Evolutionary conservation across 164 flowering plant genomes (phyloP), one percentile per base, ranked within the genome.

Genomic region (Magnolia officinalis): DNA sequence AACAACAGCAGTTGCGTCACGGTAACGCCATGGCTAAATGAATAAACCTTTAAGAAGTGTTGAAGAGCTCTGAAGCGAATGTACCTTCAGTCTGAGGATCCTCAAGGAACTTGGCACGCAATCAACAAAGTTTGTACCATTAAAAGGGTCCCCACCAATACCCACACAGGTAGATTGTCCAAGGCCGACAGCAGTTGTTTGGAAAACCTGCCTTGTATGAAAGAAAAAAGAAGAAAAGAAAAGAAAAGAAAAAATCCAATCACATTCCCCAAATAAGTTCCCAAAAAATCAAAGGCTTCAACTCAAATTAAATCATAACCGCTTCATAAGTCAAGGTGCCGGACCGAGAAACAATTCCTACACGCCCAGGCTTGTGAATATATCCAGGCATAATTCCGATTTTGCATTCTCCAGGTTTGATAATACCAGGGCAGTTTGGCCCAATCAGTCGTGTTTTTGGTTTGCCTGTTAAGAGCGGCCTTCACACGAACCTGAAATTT

Each of bases 41-140:
- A 37, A 37, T 5, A 37, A 37, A 37, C 45, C 45, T 5, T 16
- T 8, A 55, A 55, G 13, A 55, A 55, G 61, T 55, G 61, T 55
- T 37, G 6, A 37, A 37, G 45, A 37, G 61, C 61, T 55, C 61
- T 11, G 61, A 55, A 55, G 61, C 3, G 1, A 55, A 55, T 11
- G 16, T 77, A 96, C 99, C 99, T 96, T 96, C 99, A 77, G 99
- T 96, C 83, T 96, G 99, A 78, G 99, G 99, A 84, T 96, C 99
- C 2, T 72, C 86, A 68, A 96, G 85, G 84, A 96, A 96, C 81
- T 90, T 96, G 76, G 84, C 70, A 96, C 26, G 85, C 99, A 96
- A 79, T 96, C 97, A 72, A 96, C 97, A 87, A 96, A 96, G 79
- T 96, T 96, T 73, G 99, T 94, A 10, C 98, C 99, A 81, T 96